A percentile compares a stretch with the other conserved stretches of the same genome.
Evolutionary conservation across 345 rosid species (phyloP).

Genomic region (Anastatica hierochuntica): DNA sequence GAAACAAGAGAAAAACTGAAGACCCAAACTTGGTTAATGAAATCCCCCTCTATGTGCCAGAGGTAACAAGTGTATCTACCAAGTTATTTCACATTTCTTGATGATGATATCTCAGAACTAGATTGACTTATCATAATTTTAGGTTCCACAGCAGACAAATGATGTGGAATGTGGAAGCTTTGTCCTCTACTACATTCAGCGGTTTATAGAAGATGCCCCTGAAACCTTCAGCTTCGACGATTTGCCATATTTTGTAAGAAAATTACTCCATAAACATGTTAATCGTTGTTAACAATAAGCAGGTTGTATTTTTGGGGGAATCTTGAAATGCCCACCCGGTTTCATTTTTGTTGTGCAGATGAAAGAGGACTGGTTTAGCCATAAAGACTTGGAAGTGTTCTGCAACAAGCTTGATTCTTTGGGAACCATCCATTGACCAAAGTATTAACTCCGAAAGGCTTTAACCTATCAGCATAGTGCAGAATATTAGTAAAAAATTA

Average conservation of each 20-base stretch:
- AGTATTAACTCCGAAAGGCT: too few species aligned
- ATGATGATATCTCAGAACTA: constrained; percentile 1
- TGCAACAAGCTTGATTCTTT: too few species aligned
- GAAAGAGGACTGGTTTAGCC: constrained; percentile 53
- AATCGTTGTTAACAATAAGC: too few species aligned
- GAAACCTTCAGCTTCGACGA: constrained; percentile 26
- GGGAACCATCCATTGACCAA: too few species aligned
- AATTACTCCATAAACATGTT: not conserved
- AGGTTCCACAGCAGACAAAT: constrained; percentile 75
- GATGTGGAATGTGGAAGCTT: constrained; percentile 59
- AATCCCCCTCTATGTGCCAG: constrained; percentile 51
- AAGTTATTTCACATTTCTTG: not conserved
- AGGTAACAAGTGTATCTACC: constrained; percentile 24
- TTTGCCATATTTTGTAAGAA: constrained; percentile 52
- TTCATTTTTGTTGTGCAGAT: constrained; percentile 31
- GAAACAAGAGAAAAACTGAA: constrained; percentile 44
- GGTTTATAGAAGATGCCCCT: constrained; percentile 48
- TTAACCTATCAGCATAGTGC: too few species aligned
- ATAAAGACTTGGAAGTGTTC: constrained; percentile 31
- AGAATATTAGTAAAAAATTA: too few species aligned
- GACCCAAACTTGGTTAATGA: constrained; percentile 23
- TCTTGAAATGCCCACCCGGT: not conserved
- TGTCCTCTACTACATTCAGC: constrained; percentile 56
- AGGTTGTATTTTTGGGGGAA: not conserved
- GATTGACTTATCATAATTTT: constrained; percentile 6